phyloP scores from a whole-genome alignment of 2,329 filamentous ascomycete species.

The Verticillium klebahnii region DNA sequence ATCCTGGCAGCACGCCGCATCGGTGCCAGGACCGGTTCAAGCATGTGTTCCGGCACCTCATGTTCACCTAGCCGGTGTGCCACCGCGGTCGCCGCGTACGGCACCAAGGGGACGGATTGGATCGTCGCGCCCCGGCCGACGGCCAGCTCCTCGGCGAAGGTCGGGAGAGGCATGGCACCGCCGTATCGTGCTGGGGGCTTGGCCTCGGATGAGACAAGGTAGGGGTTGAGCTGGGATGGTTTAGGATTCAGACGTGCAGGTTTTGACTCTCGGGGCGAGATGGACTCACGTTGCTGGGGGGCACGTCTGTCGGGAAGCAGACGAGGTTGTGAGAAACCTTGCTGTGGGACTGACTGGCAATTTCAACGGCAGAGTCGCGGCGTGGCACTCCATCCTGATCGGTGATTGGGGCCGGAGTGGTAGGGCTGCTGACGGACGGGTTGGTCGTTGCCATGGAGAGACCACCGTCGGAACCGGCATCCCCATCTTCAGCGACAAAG shows the following conservation, averaged over 20 bases:
- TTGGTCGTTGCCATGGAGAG: neutral
- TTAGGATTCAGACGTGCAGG: neutral
- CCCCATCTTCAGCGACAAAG: neutral
- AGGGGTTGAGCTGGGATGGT: neutral
- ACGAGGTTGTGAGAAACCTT: neutral
- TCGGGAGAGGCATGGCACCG: neutral
- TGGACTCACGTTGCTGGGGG: neutral
- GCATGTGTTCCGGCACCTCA: too few species aligned
- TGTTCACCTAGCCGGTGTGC: too few species aligned
- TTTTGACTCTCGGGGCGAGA: neutral
- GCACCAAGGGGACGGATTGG: neutral
- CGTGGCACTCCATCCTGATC: neutral
- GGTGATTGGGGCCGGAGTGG: neutral
- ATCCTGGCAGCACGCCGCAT: too few species aligned
- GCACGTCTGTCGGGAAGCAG: neutral
- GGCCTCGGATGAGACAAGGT: neutral
- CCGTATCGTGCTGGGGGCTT: neutral
- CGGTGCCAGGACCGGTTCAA: too few species aligned
- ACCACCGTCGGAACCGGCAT: neutral
- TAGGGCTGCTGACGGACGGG: neutral
- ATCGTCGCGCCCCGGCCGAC: neutral
- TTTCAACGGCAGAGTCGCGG: neutral
- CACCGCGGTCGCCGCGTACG: neutral
- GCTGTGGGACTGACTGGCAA: neutral
- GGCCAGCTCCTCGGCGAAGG: neutral